These are phyloP conservation scores for Wickerhamomyces sp. DNA, from an alignment of 1,139 yeast species.

Conservation along the genomic window DNA sequence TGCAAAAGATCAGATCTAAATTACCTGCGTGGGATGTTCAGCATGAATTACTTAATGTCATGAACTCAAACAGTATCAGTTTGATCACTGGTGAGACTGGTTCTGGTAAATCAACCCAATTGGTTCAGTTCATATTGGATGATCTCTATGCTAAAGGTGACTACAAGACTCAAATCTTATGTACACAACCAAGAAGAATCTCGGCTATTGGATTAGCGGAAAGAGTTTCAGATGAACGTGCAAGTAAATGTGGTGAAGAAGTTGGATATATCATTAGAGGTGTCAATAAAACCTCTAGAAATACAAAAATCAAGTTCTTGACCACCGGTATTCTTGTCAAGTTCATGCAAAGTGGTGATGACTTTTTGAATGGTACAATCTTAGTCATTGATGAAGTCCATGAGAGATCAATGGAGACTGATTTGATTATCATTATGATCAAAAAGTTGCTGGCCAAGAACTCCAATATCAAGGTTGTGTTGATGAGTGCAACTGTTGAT, in stretches of 20 bases:
- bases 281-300: slow-evolving; percentile 58
- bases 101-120: slow-evolving; percentile 91
- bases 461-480: slow-evolving; percentile 56
- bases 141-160: slow-evolving; percentile 41
- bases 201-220: slow-evolving; percentile 94
- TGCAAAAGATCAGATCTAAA: slow-evolving; percentile 41
- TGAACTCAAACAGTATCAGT: slow-evolving; percentile 58
- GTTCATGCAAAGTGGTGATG: slow-evolving; percentile 60
- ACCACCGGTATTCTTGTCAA: slow-evolving; percentile 91
- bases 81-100: slow-evolving; percentile 96
- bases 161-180: slow-evolving; percentile 56
- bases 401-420: slow-evolving; percentile 89
- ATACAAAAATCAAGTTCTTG: slow-evolving; percentile 74
- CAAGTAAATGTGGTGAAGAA: slow-evolving; percentile 62
- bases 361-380: slow-evolving; percentile 44
- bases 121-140: slow-evolving; percentile 85
- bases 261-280: slow-evolving; percentile 91
- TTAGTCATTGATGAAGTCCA: slow-evolving; percentile 92
- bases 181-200: slow-evolving; percentile 95
- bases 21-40: slow-evolving; percentile 84
- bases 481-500: slow-evolving; percentile 95
- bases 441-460: slow-evolving; percentile 48
- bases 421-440: slow-evolving; percentile 72
- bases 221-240: slow-evolving; percentile 82
- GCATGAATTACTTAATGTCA: slow-evolving; percentile 47